Conservation (phyloP, 2,329 filamentous ascomycete genomes). For the Talaromyces funiculosus region DNA sequence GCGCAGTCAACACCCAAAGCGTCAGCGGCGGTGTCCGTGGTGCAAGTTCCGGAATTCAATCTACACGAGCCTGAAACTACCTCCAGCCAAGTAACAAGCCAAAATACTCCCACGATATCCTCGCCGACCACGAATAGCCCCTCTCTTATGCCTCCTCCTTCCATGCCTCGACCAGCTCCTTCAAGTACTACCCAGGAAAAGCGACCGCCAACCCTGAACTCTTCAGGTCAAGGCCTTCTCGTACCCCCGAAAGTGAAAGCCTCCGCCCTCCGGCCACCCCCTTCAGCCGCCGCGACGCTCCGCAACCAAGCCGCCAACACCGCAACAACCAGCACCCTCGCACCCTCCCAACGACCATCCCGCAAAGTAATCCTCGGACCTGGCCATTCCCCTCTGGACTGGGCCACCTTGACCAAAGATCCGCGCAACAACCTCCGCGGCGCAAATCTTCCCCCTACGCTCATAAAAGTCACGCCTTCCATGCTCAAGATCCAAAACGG, state of each 20-base stretch:
- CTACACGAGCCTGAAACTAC: constrained; percentile 21
- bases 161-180: constrained; percentile 18
- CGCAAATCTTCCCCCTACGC: constrained; percentile 44
- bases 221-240: constrained; percentile 16
- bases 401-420: constrained; percentile 68
- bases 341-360: constrained; percentile 39
- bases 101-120: neutral
- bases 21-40: constrained; percentile 22
- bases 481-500: constrained; percentile 75
- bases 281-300: constrained; percentile 41
- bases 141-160: constrained; percentile 29
- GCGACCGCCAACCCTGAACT: constrained; percentile 13
- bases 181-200: constrained; percentile 13
- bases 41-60: constrained; percentile 30
- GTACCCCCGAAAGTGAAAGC: constrained; percentile 26
- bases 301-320: constrained; percentile 39
- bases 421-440: constrained; percentile 64
- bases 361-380: constrained; percentile 71
- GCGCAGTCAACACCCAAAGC: constrained; percentile 34
- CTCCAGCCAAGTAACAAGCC: neutral
- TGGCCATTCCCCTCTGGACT: constrained; percentile 91
- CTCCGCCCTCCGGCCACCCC: constrained; percentile 34
- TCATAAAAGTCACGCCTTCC: constrained; percentile 71
- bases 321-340: constrained; percentile 38
- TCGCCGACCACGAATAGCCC: constrained; percentile 13